These are phyloP conservation scores for Trematosphaeria pertusa DNA, from an alignment of 2,329 filamentous ascomycete species.

Conservation along the genomic window DNA sequence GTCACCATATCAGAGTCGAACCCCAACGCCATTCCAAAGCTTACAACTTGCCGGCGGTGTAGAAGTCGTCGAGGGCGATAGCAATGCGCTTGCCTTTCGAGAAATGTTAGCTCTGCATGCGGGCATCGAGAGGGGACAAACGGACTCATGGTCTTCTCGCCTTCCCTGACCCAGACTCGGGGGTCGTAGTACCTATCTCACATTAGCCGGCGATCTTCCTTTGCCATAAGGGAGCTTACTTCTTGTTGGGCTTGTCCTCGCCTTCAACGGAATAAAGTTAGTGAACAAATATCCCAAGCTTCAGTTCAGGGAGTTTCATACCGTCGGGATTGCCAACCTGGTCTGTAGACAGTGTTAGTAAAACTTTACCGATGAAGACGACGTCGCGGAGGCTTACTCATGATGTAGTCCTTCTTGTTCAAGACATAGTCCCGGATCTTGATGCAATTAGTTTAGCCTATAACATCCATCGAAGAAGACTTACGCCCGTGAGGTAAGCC, in stretches of 20 bases:
- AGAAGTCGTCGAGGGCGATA: constrained; percentile 90
- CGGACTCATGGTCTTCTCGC: constrained; percentile 88
- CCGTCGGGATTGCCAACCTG: constrained; percentile 95
- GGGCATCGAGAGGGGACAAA: neutral
- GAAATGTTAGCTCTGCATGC: neutral
- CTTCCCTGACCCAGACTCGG: constrained; percentile 93
- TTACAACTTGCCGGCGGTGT: constrained; percentile 79
- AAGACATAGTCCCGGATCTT: constrained; percentile 95
- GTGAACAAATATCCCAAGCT: no score
- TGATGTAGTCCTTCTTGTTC: constrained; percentile 94
- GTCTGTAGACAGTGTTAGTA: no score
- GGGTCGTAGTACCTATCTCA: constrained; percentile 62
- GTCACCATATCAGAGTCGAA: no score
- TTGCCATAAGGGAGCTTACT: constrained; percentile 58
- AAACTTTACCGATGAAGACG: no score
- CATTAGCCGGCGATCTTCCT: neutral
- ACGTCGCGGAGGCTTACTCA: no score
- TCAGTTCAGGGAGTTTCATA: no score
- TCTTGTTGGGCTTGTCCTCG: constrained; percentile 99
- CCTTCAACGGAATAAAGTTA: no score
- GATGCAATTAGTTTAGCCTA: no score
- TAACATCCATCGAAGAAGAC: no score
- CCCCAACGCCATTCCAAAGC: neutral
- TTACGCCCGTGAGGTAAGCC: constrained; percentile 87
- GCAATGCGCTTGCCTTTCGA: constrained; percentile 69